Evolutionary conservation across 495 filamentous ascomycete species (phyloP), one percentile per base, ranked within the genome.

Genomic region (Parachaetomium inaequale): DNA sequence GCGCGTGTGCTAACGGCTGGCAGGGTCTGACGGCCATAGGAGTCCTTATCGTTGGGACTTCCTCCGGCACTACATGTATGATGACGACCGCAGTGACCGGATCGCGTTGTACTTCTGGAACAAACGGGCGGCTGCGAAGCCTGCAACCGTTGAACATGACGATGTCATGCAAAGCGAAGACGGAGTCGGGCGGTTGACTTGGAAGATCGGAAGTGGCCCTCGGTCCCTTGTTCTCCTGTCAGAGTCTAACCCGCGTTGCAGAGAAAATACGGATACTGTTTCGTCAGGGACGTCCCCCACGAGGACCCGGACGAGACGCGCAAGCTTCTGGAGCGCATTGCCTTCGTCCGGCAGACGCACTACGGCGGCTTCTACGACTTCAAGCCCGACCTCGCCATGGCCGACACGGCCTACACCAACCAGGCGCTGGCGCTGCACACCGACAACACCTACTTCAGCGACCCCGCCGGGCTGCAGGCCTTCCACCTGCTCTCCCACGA

Each of bases 351-450:
- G 12, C 72, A 84, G 42, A 98, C 93, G 0, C 93, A 98, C 70
- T 98, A 97, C 70, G 93, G 91, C 63, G 92, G 89, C 28, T 96
- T 97, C 76, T 98, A 92, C 81, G 91, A 96, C 73, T 96, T 98
- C 73, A 93, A 88, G 1, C 85, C 93, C 32, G 90, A 96, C 71
- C 82, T 96, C 19, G 84, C 89, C 25, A 88, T 83, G 69, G 93
- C 91, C 70, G 93, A 98, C 69, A 96, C 88, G 6, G 93, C 93
- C n/a, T 98, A 96, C 73, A 96, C 93, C 15, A 87, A 82, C 60
- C 77, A 93, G 55, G 82, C 84, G 7, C 79, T 98, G 0, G 81
- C 80, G 26, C 85, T 86, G 8, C 93, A 98, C 70, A 97, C 93
- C 4, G 93, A 98, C 74, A 96, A 83, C 25, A 95, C 92, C 38